Conservation (phyloP, 2,329 filamentous ascomycete species). For the Talaromyces sp. region DNA sequence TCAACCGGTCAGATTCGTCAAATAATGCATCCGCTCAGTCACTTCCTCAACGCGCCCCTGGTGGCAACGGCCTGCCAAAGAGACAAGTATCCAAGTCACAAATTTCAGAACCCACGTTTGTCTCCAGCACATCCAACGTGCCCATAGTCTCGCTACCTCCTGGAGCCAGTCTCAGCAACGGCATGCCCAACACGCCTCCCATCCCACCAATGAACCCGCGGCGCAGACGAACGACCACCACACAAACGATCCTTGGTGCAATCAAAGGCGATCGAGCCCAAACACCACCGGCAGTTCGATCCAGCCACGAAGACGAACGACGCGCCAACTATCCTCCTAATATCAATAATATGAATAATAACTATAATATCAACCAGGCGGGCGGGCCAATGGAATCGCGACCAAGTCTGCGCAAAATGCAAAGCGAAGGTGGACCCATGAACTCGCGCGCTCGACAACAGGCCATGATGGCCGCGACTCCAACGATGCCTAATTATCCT, state of each 20-base stretch:
- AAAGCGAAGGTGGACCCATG: conserved; percentile 52
- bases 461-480: conserved; percentile 31
- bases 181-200: conserved; percentile 51
- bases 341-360: conserved; percentile 9
- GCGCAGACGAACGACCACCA: conserved; percentile 51
- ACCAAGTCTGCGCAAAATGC: conserved; percentile 48
- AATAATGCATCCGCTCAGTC: conserved; percentile 4
- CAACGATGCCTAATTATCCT: conserved; percentile 30
- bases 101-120: conserved; percentile 60
- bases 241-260: conserved; percentile 41
- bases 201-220: conserved; percentile 61
- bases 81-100: conserved; percentile 59
- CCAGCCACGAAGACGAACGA: conserved; percentile 40
- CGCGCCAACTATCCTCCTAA: conserved; percentile 28
- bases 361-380: conserved; percentile 11
- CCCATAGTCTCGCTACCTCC: conserved; percentile 58
- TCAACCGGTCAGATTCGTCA: conserved; percentile 4
- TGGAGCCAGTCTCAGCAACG: conserved; percentile 56
- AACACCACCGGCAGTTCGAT: conserved; percentile 25
- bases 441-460: conserved; percentile 47
- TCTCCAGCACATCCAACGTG: conserved; percentile 56
- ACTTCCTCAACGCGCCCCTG: conserved; percentile 32
- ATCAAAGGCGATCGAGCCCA: conserved; percentile 37
- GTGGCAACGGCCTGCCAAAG: conserved; percentile 48
- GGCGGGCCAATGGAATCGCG: conserved; percentile 32